Conservation (phyloP, 2,329 filamentous ascomycete species). For the Fusarium decemcellulare region DNA sequence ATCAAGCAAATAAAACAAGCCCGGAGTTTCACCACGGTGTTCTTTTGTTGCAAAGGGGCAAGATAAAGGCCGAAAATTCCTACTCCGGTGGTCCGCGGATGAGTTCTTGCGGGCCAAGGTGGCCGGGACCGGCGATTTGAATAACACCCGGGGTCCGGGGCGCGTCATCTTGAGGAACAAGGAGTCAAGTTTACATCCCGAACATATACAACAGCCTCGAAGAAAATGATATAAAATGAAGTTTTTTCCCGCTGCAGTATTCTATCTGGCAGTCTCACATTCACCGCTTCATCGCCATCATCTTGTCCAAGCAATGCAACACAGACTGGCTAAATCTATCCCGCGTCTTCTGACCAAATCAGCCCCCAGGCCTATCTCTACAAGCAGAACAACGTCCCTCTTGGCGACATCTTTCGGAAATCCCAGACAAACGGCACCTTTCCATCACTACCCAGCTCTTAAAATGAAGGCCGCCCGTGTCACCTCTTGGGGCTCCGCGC, state of each 20-base stretch:
- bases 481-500: background rate
- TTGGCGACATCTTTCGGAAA: too few relatives aligned
- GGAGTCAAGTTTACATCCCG: background rate
- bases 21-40: too few relatives aligned
- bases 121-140: background rate
- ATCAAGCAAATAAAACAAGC: background rate
- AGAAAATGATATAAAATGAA: background rate
- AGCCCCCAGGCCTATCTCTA: too few relatives aligned
- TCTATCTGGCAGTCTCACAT: background rate
- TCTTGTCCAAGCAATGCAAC: background rate
- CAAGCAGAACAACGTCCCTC: too few relatives aligned
- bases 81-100: too few relatives aligned
- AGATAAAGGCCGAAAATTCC: background rate
- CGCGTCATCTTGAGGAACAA: background rate
- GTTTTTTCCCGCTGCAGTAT: background rate
- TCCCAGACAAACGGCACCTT: too few relatives aligned
- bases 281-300: background rate
- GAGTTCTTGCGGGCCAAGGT: background rate
- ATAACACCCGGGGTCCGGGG: background rate
- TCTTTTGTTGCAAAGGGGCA: too few relatives aligned
- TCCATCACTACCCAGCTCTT: background rate
- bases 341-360: too few relatives aligned
- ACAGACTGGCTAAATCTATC: too few relatives aligned
- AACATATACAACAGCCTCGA: background rate
- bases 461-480: conserved; percentile 2